Percentiles rank a stretch among this genome's conserved stretches.
Conservation (phyloP, 306 rosid species). For the Corylus heterophylla region DNA sequence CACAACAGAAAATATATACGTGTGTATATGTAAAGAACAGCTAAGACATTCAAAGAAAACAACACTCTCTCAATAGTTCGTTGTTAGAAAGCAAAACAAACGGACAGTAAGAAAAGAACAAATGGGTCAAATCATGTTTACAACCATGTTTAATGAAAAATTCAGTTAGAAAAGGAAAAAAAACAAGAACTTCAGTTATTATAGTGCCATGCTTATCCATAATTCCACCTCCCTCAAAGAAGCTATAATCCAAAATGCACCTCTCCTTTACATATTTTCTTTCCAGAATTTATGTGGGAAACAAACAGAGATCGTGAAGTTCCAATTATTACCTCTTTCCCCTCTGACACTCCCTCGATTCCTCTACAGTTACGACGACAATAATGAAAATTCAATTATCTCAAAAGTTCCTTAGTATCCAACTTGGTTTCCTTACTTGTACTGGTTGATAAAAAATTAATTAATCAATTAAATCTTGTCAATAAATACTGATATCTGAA, state of each 20-base stretch:
- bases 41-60: neutral
- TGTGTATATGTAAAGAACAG: neutral
- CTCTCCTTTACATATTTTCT: neutral
- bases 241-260: neutral
- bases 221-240: neutral
- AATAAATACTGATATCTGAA: slow-evolving; percentile 7
- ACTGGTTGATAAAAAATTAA: neutral
- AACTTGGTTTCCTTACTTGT: slow-evolving; percentile 7
- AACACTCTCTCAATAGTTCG: neutral
- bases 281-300: neutral
- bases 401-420: slow-evolving; percentile 8
- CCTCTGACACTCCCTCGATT: neutral
- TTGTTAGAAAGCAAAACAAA: neutral
- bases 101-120: neutral
- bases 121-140: neutral
- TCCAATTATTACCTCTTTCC: neutral
- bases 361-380: neutral
- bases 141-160: neutral
- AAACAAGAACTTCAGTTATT: neutral
- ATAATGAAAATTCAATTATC: slow-evolving; percentile 14
- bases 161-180: neutral
- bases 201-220: neutral
- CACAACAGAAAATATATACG: too few species aligned
- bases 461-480: neutral
- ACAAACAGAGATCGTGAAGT: neutral